Base-by-base conservation (phyloP, 768 basidiomycete species). In the Phaeotremella skinneri region DNA sequence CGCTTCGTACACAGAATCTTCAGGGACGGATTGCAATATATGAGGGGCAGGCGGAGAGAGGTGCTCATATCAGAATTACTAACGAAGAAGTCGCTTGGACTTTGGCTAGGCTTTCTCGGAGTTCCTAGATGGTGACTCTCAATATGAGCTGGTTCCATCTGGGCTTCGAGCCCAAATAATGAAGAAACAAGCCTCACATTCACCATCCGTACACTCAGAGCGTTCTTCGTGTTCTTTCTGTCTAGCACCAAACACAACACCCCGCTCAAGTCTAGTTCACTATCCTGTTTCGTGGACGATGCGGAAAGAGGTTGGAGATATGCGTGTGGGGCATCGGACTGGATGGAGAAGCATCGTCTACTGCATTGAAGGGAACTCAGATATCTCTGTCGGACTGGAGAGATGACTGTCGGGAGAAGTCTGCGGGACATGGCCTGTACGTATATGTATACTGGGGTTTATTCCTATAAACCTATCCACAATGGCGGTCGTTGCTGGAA, bases 191-290 rank as follows among this genome's bases (percentile, higher is more conserved):
- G 29, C 32, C 74, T 26, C 54, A 88, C 89, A 79, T 83, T 79
- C 30, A 94, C 80, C 62, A 94, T 81, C 32, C 79, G 79, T 60
- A 84, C 78, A 2, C 90, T 91, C 45, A 94, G 89, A 21, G 91
- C 90, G 79, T 94, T 94, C 82, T 86, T 91, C 67, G 84, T 85
- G 65, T 87, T 82, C 6, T 90, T 88, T 59, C 89, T 81, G 71
- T 92, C 88, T 58, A 93, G 83, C n/a, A 84, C 84, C 20, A 93
- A 81, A 64, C 82, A 87, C 20, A 83, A 81, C 50, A 91, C 81
- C 6, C 89, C 89, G 6, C 85, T 84, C 64, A 66, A 52, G 4
- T 64, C 67, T 16, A 62, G 62, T 17, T 59, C 50, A 25, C 68
- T 64, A 13, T 69, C 62, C 41, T 61, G 66, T 5, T 64, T 64